phyloP scores from a whole-genome alignment of 306 rosid species.

The Cicer yamashitae region DNA sequence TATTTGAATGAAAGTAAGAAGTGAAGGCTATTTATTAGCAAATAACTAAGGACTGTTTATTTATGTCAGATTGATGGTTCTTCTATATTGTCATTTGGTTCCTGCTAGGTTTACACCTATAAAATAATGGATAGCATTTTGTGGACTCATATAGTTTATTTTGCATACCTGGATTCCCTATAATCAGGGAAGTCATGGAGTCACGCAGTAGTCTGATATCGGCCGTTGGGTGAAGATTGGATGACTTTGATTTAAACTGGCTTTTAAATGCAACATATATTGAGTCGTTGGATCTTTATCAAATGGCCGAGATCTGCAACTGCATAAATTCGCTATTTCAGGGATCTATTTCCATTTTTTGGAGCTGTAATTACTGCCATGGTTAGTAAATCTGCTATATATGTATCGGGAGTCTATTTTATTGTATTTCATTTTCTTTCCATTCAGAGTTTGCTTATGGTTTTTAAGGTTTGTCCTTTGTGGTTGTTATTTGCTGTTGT shows the following conservation, averaged over 20 bases:
- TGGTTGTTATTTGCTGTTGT: neutral
- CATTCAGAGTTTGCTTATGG: neutral
- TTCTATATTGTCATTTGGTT: constrained; percentile 6
- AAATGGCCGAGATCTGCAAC: neutral
- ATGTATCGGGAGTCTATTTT: neutral
- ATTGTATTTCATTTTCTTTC: neutral
- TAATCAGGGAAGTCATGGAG: neutral
- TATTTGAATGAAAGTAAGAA: constrained; percentile 7
- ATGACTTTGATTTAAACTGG: neutral
- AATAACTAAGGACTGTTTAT: constrained; percentile 1
- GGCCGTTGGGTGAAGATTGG: neutral
- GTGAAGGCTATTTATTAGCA: neutral
- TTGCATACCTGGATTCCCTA: neutral
- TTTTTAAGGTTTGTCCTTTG: neutral
- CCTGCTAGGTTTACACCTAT: neutral
- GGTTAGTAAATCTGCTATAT: neutral
- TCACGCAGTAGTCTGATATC: neutral
- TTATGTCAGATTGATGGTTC: neutral
- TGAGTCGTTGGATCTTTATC: neutral
- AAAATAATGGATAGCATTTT: neutral
- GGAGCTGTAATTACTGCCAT: neutral
- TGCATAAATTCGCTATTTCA: neutral
- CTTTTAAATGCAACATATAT: neutral
- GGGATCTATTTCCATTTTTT: constrained; percentile 5
- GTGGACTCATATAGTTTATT: neutral